phyloP scores from a whole-genome alignment of 345 rosid genomes.

The Camelina laxa region DNA sequence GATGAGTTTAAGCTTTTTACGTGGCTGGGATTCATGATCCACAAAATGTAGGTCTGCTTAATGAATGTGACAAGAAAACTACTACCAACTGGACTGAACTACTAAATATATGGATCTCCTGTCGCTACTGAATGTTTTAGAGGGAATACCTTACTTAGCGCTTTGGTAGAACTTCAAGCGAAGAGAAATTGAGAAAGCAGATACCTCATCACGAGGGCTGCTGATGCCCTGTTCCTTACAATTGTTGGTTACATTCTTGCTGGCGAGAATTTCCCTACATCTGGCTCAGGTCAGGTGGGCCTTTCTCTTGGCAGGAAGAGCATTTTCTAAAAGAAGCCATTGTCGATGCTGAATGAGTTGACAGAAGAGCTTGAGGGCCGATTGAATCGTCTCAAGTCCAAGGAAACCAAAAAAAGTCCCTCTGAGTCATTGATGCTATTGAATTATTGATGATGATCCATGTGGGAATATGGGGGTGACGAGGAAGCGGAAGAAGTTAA shows the following conservation, averaged over 20 bases:
- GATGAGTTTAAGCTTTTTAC: conserved; percentile 69
- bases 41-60: conserved; percentile 44
- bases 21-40: conserved; percentile 72
- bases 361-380: conserved; percentile 75
- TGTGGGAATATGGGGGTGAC: conserved; percentile 98
- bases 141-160: conserved; percentile 78
- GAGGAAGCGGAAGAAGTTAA: conserved; percentile 75
- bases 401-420: conserved; percentile 49
- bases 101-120: conserved; percentile 73
- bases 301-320: conserved; percentile 99
- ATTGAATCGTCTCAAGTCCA: conserved; percentile 48
- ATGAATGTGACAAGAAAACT: conserved; percentile 47
- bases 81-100: conserved; percentile 46
- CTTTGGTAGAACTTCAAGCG: conserved; percentile 54
- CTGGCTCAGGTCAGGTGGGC: conserved; percentile 88
- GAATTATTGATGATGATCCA: conserved; percentile 90
- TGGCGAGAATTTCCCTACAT: conserved; percentile 93
- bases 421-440: conserved; percentile 71
- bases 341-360: conserved; percentile 71
- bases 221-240: conserved; percentile 85
- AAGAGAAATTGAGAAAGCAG: conserved; percentile 50
- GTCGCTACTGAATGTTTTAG: conserved; percentile 71
- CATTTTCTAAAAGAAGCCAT: conserved; percentile 89
- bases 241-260: conserved; percentile 83
- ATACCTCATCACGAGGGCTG: conserved; percentile 55